Base-by-base conservation (phyloP, 2,329 filamentous ascomycete genomes). In the Akanthomyces uredinophilus region DNA sequence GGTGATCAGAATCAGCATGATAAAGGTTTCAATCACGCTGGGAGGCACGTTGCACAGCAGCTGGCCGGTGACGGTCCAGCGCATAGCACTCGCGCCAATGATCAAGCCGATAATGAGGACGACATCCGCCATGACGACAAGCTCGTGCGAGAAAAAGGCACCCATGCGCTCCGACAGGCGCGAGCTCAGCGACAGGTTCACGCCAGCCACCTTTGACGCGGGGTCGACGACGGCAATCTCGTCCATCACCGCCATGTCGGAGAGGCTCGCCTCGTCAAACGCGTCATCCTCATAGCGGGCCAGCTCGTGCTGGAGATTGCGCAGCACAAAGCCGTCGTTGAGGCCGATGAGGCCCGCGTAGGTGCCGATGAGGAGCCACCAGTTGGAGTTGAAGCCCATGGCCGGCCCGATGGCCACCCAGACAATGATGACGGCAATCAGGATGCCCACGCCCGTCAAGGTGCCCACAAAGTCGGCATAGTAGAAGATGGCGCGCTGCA, bases 331-430 rank as follows among this genome's bases (percentile, higher is more conserved):
- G 29, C 75, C 74, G 64, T 80, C 77, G 37, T 76, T 71, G 55
- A 79, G 71, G 2, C 78, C 78, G 51, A 80, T 70, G 5, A 81
- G 70, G 2, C 78, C 78, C 0, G 78, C 77, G 64, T 79, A 81
- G 0, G 78, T 80, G 14, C 78, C 78, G 53, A 80, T 79, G 18
- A 80, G 71, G 0, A 80, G 72, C 74, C 76, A 79, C 78, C 78
- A 81, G 67, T 77, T 79, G 62, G 70, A 67, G 62, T 74, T 71
- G 65, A 77, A 80, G 3, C 71, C 50, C 62, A 80, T 71, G 4
- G 70, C 50, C 4, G 73, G 73, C 1, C 78, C 78, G 10, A 78
- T 69, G 5, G 70, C 67, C 11, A 76, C 56, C 78, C 78, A 80
- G 3, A 69, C 68, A 16, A 70, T 64, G 24, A 74, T 66, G 20